Evolutionary conservation across 75 land plant species (phyloP).

Genomic region (Larix kaempferi): DNA sequence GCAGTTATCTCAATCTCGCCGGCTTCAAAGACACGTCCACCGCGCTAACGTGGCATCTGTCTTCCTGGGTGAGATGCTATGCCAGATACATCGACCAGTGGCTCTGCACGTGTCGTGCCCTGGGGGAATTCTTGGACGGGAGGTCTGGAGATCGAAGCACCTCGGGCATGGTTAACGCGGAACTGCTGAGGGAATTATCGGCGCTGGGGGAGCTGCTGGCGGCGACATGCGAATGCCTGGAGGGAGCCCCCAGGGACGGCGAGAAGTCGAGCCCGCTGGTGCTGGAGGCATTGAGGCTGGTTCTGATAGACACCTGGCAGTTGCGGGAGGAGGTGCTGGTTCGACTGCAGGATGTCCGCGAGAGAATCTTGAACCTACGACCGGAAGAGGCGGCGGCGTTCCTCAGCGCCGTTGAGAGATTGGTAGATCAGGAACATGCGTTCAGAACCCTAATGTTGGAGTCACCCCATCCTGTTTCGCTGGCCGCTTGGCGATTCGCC

Average conservation of each 20-base stretch:
- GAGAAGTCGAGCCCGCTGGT: conserved; percentile 16
- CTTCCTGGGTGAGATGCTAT: conserved; percentile 61
- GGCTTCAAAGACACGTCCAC: conserved; percentile 35
- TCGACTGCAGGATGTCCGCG: conserved; percentile 36
- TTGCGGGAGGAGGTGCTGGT: conserved; percentile 25
- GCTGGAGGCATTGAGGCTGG: conserved; percentile 24
- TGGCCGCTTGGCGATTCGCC: neutral
- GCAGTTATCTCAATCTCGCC: conserved; percentile 55
- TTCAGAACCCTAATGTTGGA: neutral
- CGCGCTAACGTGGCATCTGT: conserved; percentile 38
- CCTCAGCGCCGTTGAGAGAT: conserved; percentile 18
- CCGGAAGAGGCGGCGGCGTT: conserved; percentile 45
- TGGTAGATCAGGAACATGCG: conserved; percentile 25
- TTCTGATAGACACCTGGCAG: conserved; percentile 27
- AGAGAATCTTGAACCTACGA: conserved; percentile 24
- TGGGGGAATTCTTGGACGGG: conserved; percentile 6
- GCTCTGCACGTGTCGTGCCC: conserved; percentile 16
- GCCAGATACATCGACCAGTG: conserved; percentile 50
- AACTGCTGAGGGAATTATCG: conserved; percentile 25
- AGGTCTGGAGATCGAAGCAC: neutral
- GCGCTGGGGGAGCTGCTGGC: conserved; percentile 16
- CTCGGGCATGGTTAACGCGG: conserved; percentile 14
- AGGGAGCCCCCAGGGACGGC: conserved; percentile 8
- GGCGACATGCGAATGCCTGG: conserved; percentile 12
- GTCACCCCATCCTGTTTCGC: neutral